A percentile compares a stretch with the other conserved stretches of the same genome.
Conservation (phyloP, 176 grass and related monocot species). For the Areca catechu region DNA sequence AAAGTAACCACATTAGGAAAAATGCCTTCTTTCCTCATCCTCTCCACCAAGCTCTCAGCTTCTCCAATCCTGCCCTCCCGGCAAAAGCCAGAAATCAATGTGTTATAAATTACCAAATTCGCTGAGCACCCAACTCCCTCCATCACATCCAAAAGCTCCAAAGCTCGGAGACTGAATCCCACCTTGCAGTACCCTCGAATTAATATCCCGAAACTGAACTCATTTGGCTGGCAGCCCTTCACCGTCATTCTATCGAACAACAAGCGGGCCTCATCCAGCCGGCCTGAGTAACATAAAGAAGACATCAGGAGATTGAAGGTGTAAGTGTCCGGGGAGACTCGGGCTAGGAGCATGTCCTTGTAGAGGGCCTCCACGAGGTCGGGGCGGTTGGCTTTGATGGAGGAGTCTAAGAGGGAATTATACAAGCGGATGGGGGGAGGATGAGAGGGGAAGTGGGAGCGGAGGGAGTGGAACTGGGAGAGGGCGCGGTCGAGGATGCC, state of each 20-base stretch:
- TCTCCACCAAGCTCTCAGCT: constrained; percentile 67
- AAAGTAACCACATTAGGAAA: constrained; percentile 79
- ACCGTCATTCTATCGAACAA: constrained; percentile 74
- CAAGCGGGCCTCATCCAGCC: constrained; percentile 49
- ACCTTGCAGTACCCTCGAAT: constrained; percentile 50
- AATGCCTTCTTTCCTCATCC: constrained; percentile 54
- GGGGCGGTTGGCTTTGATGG: constrained; percentile 37
- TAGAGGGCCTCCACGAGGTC: constrained; percentile 69
- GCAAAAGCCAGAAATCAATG: constrained; percentile 72
- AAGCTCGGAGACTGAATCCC: constrained; percentile 23
- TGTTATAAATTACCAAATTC: constrained; percentile 75
- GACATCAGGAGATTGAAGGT: constrained; percentile 60
- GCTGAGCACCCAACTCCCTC: constrained; percentile 15
- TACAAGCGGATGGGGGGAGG: constrained; percentile 56
- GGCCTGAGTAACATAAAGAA: constrained; percentile 52
- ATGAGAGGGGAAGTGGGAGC: constrained; percentile 35
- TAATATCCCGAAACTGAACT: constrained; percentile 80
- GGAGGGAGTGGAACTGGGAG: constrained; percentile 55
- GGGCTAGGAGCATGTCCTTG: constrained; percentile 64
- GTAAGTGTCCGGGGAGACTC: constrained; percentile 63
- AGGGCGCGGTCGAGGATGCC: constrained; percentile 39
- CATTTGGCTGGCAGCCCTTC: constrained; percentile 38
- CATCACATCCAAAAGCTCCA: constrained; percentile 63
- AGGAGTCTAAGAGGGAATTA: constrained; percentile 54
- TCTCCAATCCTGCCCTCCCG: constrained; percentile 52